Evolutionary conservation across 305 asterid species (phyloP).

Genomic region (Coffea humblotiana): DNA sequence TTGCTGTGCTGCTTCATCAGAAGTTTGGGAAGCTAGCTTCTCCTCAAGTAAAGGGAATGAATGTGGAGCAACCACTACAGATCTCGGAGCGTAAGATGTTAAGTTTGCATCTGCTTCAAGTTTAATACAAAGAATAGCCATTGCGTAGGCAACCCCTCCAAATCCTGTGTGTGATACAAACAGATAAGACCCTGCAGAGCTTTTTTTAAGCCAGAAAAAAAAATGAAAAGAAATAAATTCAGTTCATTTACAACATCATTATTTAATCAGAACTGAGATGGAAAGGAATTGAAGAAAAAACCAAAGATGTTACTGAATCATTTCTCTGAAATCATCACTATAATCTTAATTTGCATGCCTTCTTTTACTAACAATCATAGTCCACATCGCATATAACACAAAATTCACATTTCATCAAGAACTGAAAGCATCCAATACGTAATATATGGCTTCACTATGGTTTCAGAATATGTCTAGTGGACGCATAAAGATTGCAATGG

Average conservation of each 20-base stretch:
- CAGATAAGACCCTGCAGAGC: constrained; percentile 93
- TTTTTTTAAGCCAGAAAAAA: constrained; percentile 40
- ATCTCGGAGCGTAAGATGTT: constrained; percentile 36
- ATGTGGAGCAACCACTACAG: constrained; percentile 36
- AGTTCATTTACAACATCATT: constrained; percentile 17
- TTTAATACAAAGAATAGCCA: constrained; percentile 85
- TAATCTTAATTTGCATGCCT: neutral
- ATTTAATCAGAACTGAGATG: neutral
- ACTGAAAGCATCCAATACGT: neutral
- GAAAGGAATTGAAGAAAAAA: neutral
- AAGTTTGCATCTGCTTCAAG: constrained; percentile 67
- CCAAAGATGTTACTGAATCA: neutral
- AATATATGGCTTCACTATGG: neutral
- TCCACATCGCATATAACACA: neutral
- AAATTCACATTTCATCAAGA: neutral
- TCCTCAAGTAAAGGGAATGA: constrained; percentile 37
- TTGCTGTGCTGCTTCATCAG: constrained; percentile 66
- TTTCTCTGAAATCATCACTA: neutral
- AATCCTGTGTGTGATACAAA: constrained; percentile 98
- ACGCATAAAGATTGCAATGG: neutral
- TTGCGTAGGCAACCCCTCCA: constrained; percentile 98
- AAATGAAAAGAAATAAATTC: constrained; percentile 17
- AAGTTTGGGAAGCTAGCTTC: constrained; percentile 28
- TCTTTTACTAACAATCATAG: neutral
- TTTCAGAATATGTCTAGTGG: neutral